Percentiles rank a stretch among this genome's conserved stretches.
Evolutionary conservation across 768 basidiomycete genomes (phyloP).

Genomic region (Collybiopsis confluens): DNA sequence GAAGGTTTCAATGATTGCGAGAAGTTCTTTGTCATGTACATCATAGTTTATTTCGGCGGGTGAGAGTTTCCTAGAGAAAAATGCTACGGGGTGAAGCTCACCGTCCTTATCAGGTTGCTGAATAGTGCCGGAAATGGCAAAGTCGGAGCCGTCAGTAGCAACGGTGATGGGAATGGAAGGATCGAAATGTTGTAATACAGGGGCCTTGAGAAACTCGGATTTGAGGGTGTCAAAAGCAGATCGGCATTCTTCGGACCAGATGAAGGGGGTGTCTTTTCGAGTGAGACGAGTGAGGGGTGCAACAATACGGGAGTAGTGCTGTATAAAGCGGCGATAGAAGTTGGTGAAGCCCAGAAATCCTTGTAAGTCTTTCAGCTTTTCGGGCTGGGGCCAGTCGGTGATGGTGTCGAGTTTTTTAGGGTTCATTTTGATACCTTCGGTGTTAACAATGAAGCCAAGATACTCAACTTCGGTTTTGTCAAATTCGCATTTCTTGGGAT

Average conservation of each 20-base stretch:
- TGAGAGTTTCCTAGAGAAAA: too few relatives aligned
- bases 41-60: too few relatives aligned
- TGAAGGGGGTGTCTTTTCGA: conserved; percentile 9
- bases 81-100: too few relatives aligned
- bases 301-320: conserved; percentile 16
- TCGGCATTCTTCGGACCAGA: conserved; percentile 5
- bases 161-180: too few relatives aligned
- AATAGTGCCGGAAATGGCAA: conserved; percentile 12
- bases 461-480: background rate
- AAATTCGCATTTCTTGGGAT: too few relatives aligned
- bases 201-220: conserved; percentile 35
- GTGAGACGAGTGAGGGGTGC: conserved; percentile 12
- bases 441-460: too few relatives aligned
- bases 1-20: conserved; percentile 34
- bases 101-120: too few relatives aligned
- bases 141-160: conserved; percentile 18
- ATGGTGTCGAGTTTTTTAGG: conserved; percentile 19
- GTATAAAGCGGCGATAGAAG: conserved; percentile 17
- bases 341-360: too few relatives aligned
- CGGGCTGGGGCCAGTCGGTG: conserved; percentile 22
- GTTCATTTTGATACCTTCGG: conserved; percentile 20
- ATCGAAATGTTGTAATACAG: too few relatives aligned
- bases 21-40: conserved; percentile 38
- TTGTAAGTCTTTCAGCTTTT: conserved; percentile 21
- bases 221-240: conserved; percentile 23